Evolutionary conservation across 1,284 basidiomycete genomes (phyloP).

Genomic region (Cronartium quercuum): DNA sequence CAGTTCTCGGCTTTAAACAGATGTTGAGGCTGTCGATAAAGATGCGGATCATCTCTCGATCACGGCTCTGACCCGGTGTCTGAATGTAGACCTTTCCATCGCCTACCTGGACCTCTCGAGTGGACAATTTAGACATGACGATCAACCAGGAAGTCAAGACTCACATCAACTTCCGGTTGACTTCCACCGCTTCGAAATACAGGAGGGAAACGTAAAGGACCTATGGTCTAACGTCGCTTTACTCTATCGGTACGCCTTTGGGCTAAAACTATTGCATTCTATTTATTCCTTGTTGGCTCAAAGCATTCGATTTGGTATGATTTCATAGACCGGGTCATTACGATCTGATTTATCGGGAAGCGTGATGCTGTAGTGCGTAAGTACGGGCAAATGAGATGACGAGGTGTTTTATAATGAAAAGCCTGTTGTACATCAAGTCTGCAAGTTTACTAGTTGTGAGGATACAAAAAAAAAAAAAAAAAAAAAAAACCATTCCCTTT

Average conservation of each 20-base stretch:
- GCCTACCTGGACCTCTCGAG: not conserved
- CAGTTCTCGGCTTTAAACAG: not conserved
- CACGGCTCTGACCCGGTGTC: not conserved
- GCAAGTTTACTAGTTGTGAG: no score
- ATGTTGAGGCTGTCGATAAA: not conserved
- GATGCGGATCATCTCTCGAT: constrained; percentile 7
- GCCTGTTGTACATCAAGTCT: no score
- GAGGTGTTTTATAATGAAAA: no score
- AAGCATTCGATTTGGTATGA: not conserved
- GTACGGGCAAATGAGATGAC: no score
- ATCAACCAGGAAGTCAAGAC: not conserved
- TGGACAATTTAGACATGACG: not conserved
- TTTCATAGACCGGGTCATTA: constrained; percentile 1
- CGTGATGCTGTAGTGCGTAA: no score
- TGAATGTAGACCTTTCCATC: not conserved
- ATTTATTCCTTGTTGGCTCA: no score
- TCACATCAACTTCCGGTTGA: not conserved
- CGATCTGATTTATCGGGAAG: constrained; percentile 1
- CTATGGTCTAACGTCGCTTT: not conserved
- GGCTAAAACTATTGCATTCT: not conserved
- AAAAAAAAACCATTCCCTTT: no score
- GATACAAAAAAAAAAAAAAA: no score
- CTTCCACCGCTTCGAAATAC: not conserved
- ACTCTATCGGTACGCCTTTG: not conserved
- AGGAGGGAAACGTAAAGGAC: not conserved